Conservation (phyloP, 805 yeast genomes). For the Wickerhamiella parazyma region DNA sequence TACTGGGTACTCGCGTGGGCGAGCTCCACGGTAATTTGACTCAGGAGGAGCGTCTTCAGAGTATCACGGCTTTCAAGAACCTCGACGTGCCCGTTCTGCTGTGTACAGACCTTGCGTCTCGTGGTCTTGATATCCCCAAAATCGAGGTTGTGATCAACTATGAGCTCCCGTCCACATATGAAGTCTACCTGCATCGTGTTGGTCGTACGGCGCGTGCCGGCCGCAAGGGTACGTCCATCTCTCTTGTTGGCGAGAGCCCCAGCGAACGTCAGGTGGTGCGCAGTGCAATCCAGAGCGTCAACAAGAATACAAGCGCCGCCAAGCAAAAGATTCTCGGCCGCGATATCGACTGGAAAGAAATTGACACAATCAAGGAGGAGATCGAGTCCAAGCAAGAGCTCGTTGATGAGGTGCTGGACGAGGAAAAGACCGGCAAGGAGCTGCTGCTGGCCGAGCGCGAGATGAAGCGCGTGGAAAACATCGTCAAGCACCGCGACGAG, state of each 20-base stretch:
- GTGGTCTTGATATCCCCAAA: constrained; percentile 98
- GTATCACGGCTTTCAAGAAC: constrained; percentile 70
- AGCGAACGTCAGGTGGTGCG: constrained; percentile 83
- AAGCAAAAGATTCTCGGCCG: constrained; percentile 59
- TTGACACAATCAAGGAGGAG: constrained; percentile 51
- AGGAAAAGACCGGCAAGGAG: constrained; percentile 83
- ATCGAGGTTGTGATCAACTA: constrained; percentile 88
- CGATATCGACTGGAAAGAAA: constrained; percentile 78
- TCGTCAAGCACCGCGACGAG: constrained; percentile 67
- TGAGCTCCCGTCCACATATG: constrained; percentile 91
- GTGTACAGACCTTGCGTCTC: constrained; percentile 96
- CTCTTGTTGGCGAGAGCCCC: constrained; percentile 87
- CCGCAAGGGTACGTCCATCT: constrained; percentile 81
- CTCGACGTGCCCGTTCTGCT: constrained; percentile 73
- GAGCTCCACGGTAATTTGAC: constrained; percentile 67
- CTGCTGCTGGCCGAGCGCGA: constrained; percentile 84
- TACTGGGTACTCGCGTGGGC: constrained; percentile 65
- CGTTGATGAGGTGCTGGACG: constrained; percentile 66
- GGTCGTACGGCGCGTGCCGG: constrained; percentile 99
- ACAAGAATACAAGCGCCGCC: constrained; percentile 31
- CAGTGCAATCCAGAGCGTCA: constrained; percentile 64
- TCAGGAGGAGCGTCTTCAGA: constrained; percentile 82
- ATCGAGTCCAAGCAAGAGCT: constrained; percentile 46
- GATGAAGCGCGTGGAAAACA: constrained; percentile 67
- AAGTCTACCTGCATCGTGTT: constrained; percentile 88